Evolutionary conservation across 2,329 filamentous ascomycete species (phyloP).

Genomic region (Arthrobotrys entomopaga): DNA sequence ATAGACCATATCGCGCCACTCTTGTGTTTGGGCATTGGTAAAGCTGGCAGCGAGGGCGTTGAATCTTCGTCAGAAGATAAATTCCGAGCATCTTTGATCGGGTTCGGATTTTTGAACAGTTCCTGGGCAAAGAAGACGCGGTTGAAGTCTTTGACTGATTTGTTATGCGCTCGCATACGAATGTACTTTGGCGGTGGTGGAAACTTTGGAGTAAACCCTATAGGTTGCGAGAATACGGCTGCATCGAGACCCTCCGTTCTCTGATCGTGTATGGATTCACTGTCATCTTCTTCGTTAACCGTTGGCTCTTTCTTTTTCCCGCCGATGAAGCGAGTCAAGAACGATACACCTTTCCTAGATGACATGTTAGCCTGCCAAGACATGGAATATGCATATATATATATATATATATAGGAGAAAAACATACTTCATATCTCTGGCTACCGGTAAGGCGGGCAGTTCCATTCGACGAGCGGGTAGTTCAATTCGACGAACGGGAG

Average conservation of each 20-base stretch:
- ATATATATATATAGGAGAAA: constrained; percentile 5
- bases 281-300: constrained; percentile 66
- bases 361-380: constrained; percentile 19
- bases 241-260: constrained; percentile 84
- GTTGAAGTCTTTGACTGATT: constrained; percentile 83
- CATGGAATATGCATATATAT: not conserved
- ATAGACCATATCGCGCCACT: constrained; percentile 85
- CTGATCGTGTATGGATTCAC: constrained; percentile 73
- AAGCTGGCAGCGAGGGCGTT: constrained; percentile 58
- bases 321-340: constrained; percentile 84
- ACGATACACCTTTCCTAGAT: constrained; percentile 82
- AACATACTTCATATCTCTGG: constrained; percentile 43
- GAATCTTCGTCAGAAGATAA: constrained; percentile 62
- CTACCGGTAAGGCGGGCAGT: constrained; percentile 24
- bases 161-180: constrained; percentile 79
- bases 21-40: constrained; percentile 55
- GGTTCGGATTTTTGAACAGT: constrained; percentile 68
- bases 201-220: constrained; percentile 84
- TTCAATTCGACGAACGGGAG: constrained; percentile 36
- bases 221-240: constrained; percentile 79
- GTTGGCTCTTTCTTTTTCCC: constrained; percentile 74
- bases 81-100: constrained; percentile 60
- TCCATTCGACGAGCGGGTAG: constrained; percentile 31
- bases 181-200: constrained; percentile 93
- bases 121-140: constrained; percentile 92